These are phyloP conservation scores for Debaryomycetaceae sp. DNA, from an alignment of 1,139 yeast species.

Conservation along the genomic window DNA sequence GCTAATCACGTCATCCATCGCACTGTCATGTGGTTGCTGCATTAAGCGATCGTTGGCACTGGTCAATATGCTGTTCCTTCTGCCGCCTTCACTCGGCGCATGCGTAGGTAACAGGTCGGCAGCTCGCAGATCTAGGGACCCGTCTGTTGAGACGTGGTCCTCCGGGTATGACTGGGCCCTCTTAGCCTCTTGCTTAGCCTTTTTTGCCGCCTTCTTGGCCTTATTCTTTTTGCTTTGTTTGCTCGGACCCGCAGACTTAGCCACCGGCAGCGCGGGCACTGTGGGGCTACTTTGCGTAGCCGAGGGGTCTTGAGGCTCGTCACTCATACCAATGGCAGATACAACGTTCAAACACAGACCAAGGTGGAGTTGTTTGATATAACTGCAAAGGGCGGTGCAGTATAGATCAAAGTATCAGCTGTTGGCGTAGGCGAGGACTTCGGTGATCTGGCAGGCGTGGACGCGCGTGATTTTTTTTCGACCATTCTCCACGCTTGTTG, in stretches of 20 bases:
- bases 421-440: too few relatives aligned
- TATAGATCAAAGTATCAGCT: too few relatives aligned
- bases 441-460: too few relatives aligned
- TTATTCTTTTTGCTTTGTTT: slow-evolving; percentile 8
- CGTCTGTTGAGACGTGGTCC: neutral
- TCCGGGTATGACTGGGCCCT: slow-evolving; percentile 3
- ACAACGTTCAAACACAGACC: too few relatives aligned
- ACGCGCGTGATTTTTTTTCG: too few relatives aligned
- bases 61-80: slow-evolving; percentile 2
- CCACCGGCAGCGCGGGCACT: neutral
- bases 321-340: too few relatives aligned
- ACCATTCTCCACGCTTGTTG: too few relatives aligned
- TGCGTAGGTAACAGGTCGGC: neutral
- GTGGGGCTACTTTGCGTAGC: neutral
- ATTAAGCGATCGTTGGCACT: neutral
- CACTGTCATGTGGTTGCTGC: neutral
- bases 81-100: slow-evolving; percentile 1
- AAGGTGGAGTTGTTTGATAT: too few relatives aligned
- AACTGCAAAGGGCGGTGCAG: too few relatives aligned
- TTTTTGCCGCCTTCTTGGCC: slow-evolving; percentile 8
- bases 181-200: slow-evolving; percentile 6
- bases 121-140: slow-evolving; percentile 1
- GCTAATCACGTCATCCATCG: slow-evolving; percentile 2
- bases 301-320: too few relatives aligned
- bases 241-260: slow-evolving; percentile 2